Conservation (phyloP, 306 rosid genomes). For the Trifolium fragiferum region DNA sequence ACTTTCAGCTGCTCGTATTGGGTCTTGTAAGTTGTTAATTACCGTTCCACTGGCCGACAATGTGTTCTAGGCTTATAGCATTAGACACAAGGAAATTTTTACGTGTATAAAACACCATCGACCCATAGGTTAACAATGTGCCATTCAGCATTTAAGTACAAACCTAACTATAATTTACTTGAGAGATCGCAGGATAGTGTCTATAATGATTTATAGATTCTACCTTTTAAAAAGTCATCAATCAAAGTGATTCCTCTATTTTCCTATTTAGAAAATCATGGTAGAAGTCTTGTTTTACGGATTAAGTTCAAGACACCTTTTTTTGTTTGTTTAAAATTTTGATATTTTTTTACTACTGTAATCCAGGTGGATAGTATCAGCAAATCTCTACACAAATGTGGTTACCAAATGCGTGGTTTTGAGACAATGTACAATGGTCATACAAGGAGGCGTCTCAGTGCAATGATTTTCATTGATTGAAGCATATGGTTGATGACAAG, state of each 20-base stretch:
- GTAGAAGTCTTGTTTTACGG: neutral
- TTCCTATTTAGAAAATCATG: neutral
- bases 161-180: neutral
- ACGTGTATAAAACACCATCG: neutral
- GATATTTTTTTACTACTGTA: neutral
- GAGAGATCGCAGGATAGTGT: neutral
- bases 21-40: constrained; percentile 5
- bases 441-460: constrained; percentile 82
- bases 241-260: too few relatives aligned
- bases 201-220: neutral
- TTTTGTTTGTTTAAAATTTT: constrained; percentile 2
- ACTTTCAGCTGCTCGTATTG: constrained; percentile 12
- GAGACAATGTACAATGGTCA: constrained; percentile 99
- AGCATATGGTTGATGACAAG: constrained; percentile 99
- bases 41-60: neutral
- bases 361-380: constrained; percentile 94
- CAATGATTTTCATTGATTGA: constrained; percentile 93
- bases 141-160: constrained; percentile 11
- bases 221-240: neutral
- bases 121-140: neutral
- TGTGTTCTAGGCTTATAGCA: neutral
- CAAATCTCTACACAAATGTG: constrained; percentile 93
- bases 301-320: neutral
- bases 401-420: constrained; percentile 97
- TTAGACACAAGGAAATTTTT: neutral